Evolutionary conservation across 768 basidiomycete genomes (phyloP).

Genomic region (Kwoniella shandongensis): DNA sequence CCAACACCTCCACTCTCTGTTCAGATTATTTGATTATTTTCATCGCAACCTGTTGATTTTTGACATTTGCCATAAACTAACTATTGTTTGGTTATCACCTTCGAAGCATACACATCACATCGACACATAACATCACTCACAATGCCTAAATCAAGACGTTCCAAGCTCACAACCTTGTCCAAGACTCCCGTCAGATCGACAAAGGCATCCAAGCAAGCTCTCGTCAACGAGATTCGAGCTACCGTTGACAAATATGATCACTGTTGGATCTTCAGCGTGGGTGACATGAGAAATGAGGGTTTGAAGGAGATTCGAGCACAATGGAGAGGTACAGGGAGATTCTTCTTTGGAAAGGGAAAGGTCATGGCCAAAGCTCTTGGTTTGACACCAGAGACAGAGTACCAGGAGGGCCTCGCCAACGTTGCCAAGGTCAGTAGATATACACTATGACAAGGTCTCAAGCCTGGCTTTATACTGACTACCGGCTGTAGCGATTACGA

Average conservation of each 20-base stretch:
- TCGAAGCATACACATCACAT: neutral
- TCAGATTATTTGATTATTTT: conserved; percentile 12
- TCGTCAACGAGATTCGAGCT: conserved; percentile 78
- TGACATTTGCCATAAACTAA: no score
- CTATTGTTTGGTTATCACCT: neutral
- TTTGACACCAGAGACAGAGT: conserved; percentile 79
- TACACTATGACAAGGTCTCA: neutral
- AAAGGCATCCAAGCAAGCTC: conserved; percentile 78
- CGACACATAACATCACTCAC: conserved; percentile 16
- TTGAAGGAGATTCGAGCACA: conserved; percentile 87
- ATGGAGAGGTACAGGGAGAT: conserved; percentile 91
- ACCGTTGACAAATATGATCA: conserved; percentile 87
- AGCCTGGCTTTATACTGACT: neutral
- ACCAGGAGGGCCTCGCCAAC: conserved; percentile 71
- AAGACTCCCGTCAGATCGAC: conserved; percentile 87
- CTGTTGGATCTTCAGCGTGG: conserved; percentile 93
- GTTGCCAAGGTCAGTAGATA: conserved; percentile 66
- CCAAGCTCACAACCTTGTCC: conserved; percentile 87
- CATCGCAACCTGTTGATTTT: conserved; percentile 4
- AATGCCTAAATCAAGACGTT: conserved; percentile 88
- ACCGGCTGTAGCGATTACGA: conserved; percentile 70
- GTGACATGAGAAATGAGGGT: conserved; percentile 91
- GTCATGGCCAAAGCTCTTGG: conserved; percentile 98
- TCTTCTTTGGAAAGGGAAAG: conserved; percentile 75
- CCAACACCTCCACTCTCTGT: conserved; percentile 15